Base-by-base conservation (phyloP, 1,284 basidiomycete genomes). In the Pyrrhoderma noxium region DNA sequence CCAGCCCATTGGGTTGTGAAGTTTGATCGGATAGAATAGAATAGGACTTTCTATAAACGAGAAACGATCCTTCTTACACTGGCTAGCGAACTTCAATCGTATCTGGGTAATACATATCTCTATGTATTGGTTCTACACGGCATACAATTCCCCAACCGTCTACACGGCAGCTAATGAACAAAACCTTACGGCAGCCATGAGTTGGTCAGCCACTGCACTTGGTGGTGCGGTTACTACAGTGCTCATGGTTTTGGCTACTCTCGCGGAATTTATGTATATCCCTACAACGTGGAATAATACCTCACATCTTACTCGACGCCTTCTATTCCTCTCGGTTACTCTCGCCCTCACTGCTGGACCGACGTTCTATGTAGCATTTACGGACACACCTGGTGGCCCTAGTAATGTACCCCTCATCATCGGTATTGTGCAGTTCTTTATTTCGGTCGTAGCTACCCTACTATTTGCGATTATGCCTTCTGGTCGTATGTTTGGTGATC, bases 241-340 rank as follows among this genome's bases (percentile, higher is more conserved):
- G 52, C 95, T 96, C 71, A 95, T 94, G 92, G 92, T 96, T 51
- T 71, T 80, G 57, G 93, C 93, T 40, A 96, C 93, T 3, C 73
- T 95, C 45, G 85, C 85, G 57, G 93, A 96, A 70, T 95, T 95
- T 68, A 86, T 87, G 42, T 96, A 95, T 71, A 93, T 97, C 64
- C 93, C 93, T 1, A 90, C 91, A 2, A 95, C 90, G 19, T 96
- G 93, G 93, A 95, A 94, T 69, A 96, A 95, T 70, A 90, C 93
- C 11, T 93, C 92, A 3, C 93, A 96, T 64, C 82, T 96, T 45
- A 84, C 89, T 1, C 85, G 91, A 47, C 85, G 93, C 3, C 73
- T 95, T 16, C 60, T 92, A 41, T 94, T 95, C 75, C 75, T 97
- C 46, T 62, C 85, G 44, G 74, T 96, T 66, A 89, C 87, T 21